Evolutionary conservation across 139 green algal species (phyloP), one percentile per base, ranked within the genome.

Genomic region (Coelastrella sp.): DNA sequence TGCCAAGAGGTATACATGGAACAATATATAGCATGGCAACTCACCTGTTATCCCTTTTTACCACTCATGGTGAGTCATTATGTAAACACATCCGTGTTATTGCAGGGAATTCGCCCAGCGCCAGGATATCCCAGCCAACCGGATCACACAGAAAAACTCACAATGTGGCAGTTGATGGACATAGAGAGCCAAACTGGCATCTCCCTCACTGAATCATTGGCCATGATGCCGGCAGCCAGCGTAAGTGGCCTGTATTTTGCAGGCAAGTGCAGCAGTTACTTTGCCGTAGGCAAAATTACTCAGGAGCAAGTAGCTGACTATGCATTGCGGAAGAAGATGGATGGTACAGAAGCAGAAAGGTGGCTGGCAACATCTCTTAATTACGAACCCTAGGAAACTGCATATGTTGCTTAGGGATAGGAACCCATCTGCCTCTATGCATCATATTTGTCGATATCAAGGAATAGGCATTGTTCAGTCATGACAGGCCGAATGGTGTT

Each of bases 41-140:
- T 49, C 35, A 49, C 35, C 63, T 70, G 14, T 70, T 70, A 70
- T 5, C 14, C 63, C 11, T 70, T 70, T 70, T 70, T 70, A 70
- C 35, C 35, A 49, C 35, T 49, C 35, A 49, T 49, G 35, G 35
- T 49, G 35, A 49, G 35, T 49, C 35, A 49, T 49, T 49, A 49
- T 49, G 35, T 49, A 49, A 49, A 49, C 35, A 49, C 35, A 49
- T 70, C 63, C 11, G 11, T 12, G 12, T 70, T 7, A 12, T 17
- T 25, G 25, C 92, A 97, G 93, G 98, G 98, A 89, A 99, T 99
- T 94, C 97, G 98, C 6, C 98, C 98, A 8, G 98, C 98, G 14
- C 95, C 98, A 0, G 98, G 98, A n/a, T 99, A 99, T 95, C 98
- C 98, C n/a, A 97, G 93, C 6, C 98, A 99, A 94, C 98, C 98